Evolutionary conservation across 2,329 filamentous ascomycete species (phyloP), one percentile per base, ranked within the genome.

Genomic region (Chaetomiaceae sp.): DNA sequence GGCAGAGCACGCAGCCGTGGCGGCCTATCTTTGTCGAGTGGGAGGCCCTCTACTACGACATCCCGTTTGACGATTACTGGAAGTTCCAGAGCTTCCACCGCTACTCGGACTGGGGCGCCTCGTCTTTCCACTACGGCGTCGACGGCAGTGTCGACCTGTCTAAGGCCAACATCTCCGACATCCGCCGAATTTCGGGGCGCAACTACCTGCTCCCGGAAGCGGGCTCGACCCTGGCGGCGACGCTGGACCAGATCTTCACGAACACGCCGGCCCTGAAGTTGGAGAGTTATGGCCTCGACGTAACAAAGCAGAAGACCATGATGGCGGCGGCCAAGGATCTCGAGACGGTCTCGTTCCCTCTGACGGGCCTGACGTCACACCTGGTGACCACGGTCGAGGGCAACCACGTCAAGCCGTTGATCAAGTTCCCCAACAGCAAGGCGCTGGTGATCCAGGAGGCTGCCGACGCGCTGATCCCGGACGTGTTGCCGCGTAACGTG

Each of bases 1-100:
- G 65, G 66, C 53, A 46, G 2, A 42, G 60, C 22, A 53, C 49
- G 0, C 67, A 73, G 45, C 62, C 67, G 0, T 71, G 63, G 62
- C 64, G 63, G 18, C 69, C 70, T 0, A 57, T 72, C 0, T 73
- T 63, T 20, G 41, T 65, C 0, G 70, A 73, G 51, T 73, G 69
- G 69, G 68, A 72, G 43, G 62, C 55, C 1, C 60, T 67, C 39
- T 73, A 72, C 47, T 61, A 56, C 6, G 66, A 73, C 48, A 55
- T 71, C 5, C 58, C 60, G 0, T 65, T 57, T 27, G 48, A 61
- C 0, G 42, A n/a, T n/a, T n/a, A 56, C 4, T 70, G 67, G 65
- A 40, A 47, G 2, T 45, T 70, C n/a, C n/a, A n/a, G 1, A 56
- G 58, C 29, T 53, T 61, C 26, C 54, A 58, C 3, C n/a, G 8